Evolutionary conservation across 1,284 basidiomycete genomes (phyloP), one percentile per base, ranked within the genome.

Genomic region (Fomitopsis betulina): DNA sequence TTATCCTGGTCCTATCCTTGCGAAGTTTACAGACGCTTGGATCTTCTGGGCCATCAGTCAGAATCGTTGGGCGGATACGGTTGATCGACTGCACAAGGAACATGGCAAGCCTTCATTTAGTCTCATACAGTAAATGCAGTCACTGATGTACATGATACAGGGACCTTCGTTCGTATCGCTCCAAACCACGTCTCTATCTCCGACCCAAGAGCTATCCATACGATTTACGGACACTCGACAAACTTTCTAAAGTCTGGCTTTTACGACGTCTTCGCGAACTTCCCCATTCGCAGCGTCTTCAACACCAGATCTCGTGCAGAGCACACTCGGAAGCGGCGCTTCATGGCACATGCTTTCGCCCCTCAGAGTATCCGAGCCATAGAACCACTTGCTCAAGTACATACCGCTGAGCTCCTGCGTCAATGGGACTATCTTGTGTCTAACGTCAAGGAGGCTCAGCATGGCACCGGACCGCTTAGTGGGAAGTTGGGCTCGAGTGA

Each of bases 261-360:
- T 72, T 93, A 94, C 72, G 91, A 70, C 37, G 65, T 62, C 3
- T 82, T 80, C 61, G 86, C 87, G 32, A 86, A 73, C 42, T 87
- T 89, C 59, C 75, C 75, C 33, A 79, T 85, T 47, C 83, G 86
- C 1, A 75, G 35, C 17, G 55, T 51, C 47, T 56, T 93, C 33
- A 93, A 93, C 82, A 93, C 91, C 2, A 83, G 93, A 47, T 84
- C 86, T 68, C 78, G 93, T 40, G 70, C 73, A 3, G 90, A 93
- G 62, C 93, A 96, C 72, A 80, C 91, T 0, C 83, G 92, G 52
- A 94, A 94, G 73, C 84, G 92, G 69, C 94, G 92, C 73, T 87
- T 93, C 57, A 83, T 94, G 30, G 85, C 90, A 1, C 85, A 92
- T 69, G 87, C 91, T 57, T 94, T 94, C 72, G 84, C 90, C 5